phyloP scores from a whole-genome alignment of 441 rosid species.

The Cnidoscolus chayamansa region DNA sequence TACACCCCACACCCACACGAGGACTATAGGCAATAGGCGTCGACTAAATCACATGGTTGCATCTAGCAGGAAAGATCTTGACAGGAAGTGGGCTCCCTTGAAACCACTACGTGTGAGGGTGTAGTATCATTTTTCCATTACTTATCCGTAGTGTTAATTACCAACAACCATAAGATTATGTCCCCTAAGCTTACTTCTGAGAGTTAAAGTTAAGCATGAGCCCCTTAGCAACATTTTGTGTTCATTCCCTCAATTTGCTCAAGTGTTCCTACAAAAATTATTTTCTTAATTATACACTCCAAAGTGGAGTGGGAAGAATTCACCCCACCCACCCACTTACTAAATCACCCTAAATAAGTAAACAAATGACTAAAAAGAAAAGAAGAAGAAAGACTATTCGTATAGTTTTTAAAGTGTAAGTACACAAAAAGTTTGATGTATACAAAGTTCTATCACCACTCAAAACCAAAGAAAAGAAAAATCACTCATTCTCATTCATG shows the following conservation, averaged over 20 bases:
- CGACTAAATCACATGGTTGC: slow-evolving; percentile 15
- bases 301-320: no score
- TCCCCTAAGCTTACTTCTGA: background rate
- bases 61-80: background rate
- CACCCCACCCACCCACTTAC: no score
- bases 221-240: background rate
- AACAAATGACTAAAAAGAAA: background rate
- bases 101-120: background rate
- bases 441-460: slow-evolving; percentile 10
- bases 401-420: background rate
- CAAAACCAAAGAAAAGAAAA: slow-evolving; percentile 6
- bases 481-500: slow-evolving; percentile 41
- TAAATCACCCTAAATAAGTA: no score
- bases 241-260: background rate
- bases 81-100: slow-evolving; percentile 2
- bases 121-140: background rate
- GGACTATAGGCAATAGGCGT: background rate
- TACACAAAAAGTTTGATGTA: slow-evolving; percentile 2
- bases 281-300: background rate
- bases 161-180: background rate
- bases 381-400: background rate
- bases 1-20: background rate
- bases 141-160: background rate
- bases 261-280: background rate
- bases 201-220: background rate